Evolutionary conservation across 2,329 filamentous ascomycete genomes (phyloP).

Genomic region (Alternaria tenuissima): DNA sequence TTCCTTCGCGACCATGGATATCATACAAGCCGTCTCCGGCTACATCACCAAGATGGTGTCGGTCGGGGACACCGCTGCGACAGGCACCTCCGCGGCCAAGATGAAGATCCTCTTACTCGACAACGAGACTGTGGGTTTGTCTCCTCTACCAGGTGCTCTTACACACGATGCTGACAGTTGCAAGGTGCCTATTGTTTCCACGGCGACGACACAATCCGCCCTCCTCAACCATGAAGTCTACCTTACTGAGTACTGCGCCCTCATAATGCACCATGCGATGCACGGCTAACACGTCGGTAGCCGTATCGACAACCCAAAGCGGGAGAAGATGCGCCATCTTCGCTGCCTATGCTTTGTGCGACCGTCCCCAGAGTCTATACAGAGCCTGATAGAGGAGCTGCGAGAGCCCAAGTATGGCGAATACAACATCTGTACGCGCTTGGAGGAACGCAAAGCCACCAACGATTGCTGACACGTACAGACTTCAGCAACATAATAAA

Average conservation of each 20-base stretch:
- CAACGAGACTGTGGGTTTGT: constrained; percentile 78
- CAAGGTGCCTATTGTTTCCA: constrained; percentile 87
- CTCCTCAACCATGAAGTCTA: constrained; percentile 97
- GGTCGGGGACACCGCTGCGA: constrained; percentile 74
- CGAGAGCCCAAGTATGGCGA: constrained; percentile 97
- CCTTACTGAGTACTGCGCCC: constrained; percentile 74
- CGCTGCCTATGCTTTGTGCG: constrained; percentile 92
- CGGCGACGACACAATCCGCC: constrained; percentile 92
- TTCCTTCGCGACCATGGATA: constrained; percentile 73
- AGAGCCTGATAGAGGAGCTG: constrained; percentile 92
- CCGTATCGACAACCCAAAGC: constrained; percentile 84
- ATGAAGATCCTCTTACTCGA: constrained; percentile 99
- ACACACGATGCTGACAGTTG: constrained; percentile 23
- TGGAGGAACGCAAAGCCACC: background rate
- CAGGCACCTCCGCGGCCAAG: constrained; percentile 77
- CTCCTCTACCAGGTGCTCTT: constrained; percentile 39
- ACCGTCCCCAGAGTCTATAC: constrained; percentile 90
- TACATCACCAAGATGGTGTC: constrained; percentile 98
- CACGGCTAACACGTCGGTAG: constrained; percentile 44
- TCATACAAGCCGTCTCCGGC: constrained; percentile 89
- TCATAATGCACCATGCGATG: constrained; percentile 4
- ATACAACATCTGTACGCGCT: constrained; percentile 77
- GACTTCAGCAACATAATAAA: constrained; percentile 97
- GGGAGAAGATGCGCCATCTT: constrained; percentile 98
- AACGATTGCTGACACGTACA: constrained; percentile 45